Conservation (phyloP, 345 rosid genomes). For the Nephelium lappaceum region DNA sequence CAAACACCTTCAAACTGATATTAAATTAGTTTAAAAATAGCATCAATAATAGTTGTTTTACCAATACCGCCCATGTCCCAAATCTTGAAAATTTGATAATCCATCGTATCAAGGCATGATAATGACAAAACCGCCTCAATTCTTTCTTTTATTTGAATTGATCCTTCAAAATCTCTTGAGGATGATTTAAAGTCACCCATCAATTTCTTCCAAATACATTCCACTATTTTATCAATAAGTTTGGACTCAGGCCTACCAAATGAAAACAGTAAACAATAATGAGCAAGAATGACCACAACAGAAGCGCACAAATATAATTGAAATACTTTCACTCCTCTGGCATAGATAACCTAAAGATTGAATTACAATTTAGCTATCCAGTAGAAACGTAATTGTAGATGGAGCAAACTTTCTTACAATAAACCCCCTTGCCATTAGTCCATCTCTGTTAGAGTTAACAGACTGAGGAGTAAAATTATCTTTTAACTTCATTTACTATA, state of each 20-base stretch:
- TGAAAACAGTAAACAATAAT: neutral
- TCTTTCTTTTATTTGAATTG: neutral
- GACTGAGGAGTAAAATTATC: no score
- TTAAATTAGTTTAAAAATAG: neutral
- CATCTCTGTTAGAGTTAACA: no score
- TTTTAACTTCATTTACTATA: no score
- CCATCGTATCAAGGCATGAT: neutral
- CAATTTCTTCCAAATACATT: neutral
- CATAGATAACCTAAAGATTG: no score
- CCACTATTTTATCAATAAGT: neutral
- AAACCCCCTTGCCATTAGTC: no score
- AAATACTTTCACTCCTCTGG: no score
- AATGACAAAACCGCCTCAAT: neutral
- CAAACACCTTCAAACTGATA: neutral
- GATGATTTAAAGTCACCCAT: neutral
- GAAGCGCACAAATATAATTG: no score
- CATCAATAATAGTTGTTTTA: neutral
- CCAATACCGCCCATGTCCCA: neutral
- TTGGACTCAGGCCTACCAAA: neutral
- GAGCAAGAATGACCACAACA: no score
- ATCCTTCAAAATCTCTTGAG: neutral
- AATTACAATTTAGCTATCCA: no score
- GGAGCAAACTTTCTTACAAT: no score
- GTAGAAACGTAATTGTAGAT: no score
- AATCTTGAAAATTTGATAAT: neutral